Conservation (phyloP, 208 protist genomes). For the Trypanosoma rangeli region DNA sequence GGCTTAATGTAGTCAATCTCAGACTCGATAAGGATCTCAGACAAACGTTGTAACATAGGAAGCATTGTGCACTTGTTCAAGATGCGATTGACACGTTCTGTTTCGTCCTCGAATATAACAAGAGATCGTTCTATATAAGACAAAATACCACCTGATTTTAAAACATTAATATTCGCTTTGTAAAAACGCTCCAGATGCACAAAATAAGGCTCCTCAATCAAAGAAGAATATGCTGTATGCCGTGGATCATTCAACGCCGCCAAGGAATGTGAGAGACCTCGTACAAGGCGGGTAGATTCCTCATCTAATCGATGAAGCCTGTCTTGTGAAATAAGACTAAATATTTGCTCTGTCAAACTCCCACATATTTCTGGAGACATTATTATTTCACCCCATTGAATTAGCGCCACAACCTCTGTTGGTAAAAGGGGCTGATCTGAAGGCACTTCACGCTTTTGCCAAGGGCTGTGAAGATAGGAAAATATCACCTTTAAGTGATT, state of each 20-base stretch:
- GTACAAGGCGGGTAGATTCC: constrained; percentile 52
- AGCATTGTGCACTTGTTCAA: constrained; percentile 53
- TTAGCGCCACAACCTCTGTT: constrained; percentile 64
- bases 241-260: constrained; percentile 51
- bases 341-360: constrained; percentile 40
- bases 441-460: constrained; percentile 76
- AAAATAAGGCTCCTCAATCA: constrained; percentile 71
- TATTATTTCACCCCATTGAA: constrained; percentile 61
- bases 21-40: constrained; percentile 47
- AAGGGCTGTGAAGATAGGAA: constrained; percentile 82
- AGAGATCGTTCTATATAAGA: constrained; percentile 47
- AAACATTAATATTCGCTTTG: constrained; percentile 26
- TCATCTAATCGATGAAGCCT: constrained; percentile 34
- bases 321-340: constrained; percentile 41
- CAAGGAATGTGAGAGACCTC: constrained; percentile 67
- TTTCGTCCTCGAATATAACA: constrained; percentile 44
- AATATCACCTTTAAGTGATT: constrained; percentile 73
- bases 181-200: constrained; percentile 42
- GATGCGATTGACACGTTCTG: constrained; percentile 47
- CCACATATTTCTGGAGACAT: constrained; percentile 33
- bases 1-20: constrained; percentile 45
- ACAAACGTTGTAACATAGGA: constrained; percentile 40
- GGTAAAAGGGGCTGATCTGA: constrained; percentile 66
- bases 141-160: constrained; percentile 38
- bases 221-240: constrained; percentile 43